Evolutionary conservation across 2,329 filamentous ascomycete species (phyloP).

Genomic region (Paracoccidioides brasiliensis): DNA sequence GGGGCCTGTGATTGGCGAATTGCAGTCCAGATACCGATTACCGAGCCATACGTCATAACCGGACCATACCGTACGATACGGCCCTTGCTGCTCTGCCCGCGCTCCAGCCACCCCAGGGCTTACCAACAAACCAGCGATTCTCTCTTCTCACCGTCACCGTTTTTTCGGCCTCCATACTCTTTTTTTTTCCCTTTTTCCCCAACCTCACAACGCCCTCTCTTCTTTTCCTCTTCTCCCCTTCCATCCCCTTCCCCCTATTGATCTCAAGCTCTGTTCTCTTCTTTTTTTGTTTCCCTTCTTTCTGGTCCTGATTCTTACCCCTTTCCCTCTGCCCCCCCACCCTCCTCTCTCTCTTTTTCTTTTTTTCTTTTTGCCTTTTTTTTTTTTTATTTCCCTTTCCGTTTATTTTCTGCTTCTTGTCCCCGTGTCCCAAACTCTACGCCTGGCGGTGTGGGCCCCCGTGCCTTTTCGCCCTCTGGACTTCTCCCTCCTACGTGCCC

Average conservation of each 20-base stretch:
- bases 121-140: not conserved
- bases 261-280: constrained; percentile 4
- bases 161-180: not conserved
- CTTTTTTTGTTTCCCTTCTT: constrained; percentile 8
- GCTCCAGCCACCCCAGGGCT: not conserved
- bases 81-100: not conserved
- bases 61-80: too few species aligned
- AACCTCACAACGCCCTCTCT: constrained; percentile 6
- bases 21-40: too few species aligned
- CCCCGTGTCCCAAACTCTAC: constrained; percentile 6
- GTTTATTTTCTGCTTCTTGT: constrained; percentile 8
- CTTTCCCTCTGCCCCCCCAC: not conserved
- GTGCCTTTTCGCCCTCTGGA: constrained; percentile 16
- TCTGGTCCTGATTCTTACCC: not conserved
- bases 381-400: constrained; percentile 6
- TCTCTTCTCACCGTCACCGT: constrained; percentile 4
- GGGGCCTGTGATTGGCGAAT: too few species aligned
- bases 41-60: too few species aligned
- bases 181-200: not conserved
- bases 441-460: constrained; percentile 26
- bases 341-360: constrained; percentile 8
- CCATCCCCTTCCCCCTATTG: constrained; percentile 1
- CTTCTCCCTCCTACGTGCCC: too few species aligned
- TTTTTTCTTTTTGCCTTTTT: not conserved
- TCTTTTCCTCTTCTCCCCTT: constrained; percentile 5